Evolutionary conservation across 352 stramenopile species (phyloP).

Genomic region (Globisporangium heterothallicum): DNA sequence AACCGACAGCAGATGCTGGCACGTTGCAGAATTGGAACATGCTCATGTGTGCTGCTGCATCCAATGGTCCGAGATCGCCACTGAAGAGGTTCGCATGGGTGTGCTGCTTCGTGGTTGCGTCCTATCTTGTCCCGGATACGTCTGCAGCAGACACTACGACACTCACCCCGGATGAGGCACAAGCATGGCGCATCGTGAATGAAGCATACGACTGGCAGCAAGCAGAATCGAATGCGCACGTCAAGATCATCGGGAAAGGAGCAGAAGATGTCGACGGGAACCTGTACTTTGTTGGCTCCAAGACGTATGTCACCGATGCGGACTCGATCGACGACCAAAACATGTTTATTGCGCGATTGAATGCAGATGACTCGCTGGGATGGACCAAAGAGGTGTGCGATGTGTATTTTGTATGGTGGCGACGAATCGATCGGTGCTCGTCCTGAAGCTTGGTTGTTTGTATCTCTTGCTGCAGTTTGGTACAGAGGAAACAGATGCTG

Average conservation of each 20-base stretch:
- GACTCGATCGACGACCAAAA: conserved; percentile 28
- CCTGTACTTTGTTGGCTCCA: conserved; percentile 59
- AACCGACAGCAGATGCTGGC: not conserved
- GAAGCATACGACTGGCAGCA: conserved; percentile 54
- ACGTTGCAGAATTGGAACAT: not conserved
- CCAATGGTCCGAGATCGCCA: not conserved
- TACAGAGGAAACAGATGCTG: conserved; percentile 45
- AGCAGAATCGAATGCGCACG: conserved; percentile 19
- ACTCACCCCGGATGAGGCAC: conserved; percentile 28
- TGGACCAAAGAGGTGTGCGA: conserved; percentile 49
- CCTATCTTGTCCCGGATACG: not conserved
- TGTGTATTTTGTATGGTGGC: not conserved
- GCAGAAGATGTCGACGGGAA: conserved; percentile 31
- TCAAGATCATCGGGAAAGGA: conserved; percentile 36
- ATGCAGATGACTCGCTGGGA: conserved; percentile 32
- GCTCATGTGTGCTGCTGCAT: not conserved
- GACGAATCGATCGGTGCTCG: not conserved
- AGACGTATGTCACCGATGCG: conserved; percentile 19
- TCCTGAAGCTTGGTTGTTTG: not conserved
- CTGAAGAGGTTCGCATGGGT: not conserved
- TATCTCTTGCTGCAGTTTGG: conserved; percentile 35
- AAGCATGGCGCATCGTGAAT: conserved; percentile 35
- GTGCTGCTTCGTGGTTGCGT: not conserved
- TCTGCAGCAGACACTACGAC: conserved; percentile 4
- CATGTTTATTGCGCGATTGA: conserved; percentile 48